Evolutionary conservation across 345 rosid species (phyloP).

Genomic region (Lepidium aucheri): DNA sequence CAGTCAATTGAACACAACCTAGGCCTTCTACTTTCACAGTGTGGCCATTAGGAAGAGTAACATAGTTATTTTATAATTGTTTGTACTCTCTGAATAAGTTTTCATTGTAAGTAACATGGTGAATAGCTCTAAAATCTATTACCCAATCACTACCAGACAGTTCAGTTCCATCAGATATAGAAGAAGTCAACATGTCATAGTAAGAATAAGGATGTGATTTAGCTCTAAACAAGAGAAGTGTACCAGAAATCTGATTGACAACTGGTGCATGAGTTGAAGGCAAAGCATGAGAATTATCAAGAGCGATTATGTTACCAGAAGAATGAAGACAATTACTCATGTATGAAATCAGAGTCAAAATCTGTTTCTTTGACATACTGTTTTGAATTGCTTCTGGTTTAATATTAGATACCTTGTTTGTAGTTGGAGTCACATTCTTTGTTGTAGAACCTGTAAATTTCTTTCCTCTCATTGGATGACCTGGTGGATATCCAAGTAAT

Average conservation of each 20-base stretch:
- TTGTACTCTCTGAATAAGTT: rapidly evolving
- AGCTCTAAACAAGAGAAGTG: neutral
- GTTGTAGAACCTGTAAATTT: no score
- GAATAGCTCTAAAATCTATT: neutral
- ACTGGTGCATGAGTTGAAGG: neutral
- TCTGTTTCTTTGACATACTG: neutral
- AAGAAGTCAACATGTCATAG: neutral
- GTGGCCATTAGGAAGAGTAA: neutral
- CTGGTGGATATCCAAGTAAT: no score
- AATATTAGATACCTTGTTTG: no score
- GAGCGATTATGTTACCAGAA: rapidly evolving
- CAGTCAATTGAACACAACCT: neutral
- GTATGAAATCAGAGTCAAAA: neutral
- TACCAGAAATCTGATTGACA: neutral
- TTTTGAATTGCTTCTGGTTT: neutral
- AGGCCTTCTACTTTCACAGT: neutral
- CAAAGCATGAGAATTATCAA: neutral
- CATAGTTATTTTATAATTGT: neutral
- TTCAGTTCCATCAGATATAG: neutral
- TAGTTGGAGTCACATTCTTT: no score
- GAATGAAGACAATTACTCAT: neutral
- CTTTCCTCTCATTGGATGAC: no score
- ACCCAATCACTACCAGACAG: neutral
- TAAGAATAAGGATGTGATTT: neutral
- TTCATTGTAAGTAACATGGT: neutral